phyloP scores from a whole-genome alignment of 2,329 filamentous ascomycete species.

The Coniochaeta prunicola region DNA sequence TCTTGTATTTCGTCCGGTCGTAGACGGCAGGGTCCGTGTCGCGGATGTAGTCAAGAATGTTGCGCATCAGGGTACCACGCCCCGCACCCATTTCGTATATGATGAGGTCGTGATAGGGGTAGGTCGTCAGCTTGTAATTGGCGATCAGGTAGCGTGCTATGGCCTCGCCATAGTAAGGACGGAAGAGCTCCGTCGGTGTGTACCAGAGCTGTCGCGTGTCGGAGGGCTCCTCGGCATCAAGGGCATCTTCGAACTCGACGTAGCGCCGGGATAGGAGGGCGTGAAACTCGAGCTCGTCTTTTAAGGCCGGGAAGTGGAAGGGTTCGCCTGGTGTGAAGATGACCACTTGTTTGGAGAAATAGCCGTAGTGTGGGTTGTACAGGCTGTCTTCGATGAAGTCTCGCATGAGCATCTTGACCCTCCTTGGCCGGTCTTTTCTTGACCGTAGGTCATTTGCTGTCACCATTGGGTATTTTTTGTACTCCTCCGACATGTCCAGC shows the following conservation, averaged over 20 bases:
- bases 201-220: constrained; percentile 91
- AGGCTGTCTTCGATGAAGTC: constrained; percentile 99
- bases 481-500: constrained; percentile 72
- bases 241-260: constrained; percentile 78
- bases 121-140: constrained; percentile 91
- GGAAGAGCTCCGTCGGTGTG: constrained; percentile 94
- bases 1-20: constrained; percentile 83
- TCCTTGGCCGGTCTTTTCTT: constrained; percentile 67
- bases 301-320: constrained; percentile 76
- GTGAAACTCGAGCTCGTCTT: constrained; percentile 83
- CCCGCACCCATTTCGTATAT: constrained; percentile 99
- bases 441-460: constrained; percentile 71
- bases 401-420: constrained; percentile 93
- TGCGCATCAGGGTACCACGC: constrained; percentile 95
- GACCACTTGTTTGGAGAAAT: constrained; percentile 92
- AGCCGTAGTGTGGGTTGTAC: constrained; percentile 91
- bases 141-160: constrained; percentile 93
- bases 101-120: constrained; percentile 92
- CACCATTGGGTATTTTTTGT: constrained; percentile 73
- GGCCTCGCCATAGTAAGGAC: constrained; percentile 93
- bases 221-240: constrained; percentile 67
- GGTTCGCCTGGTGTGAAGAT: constrained; percentile 91
- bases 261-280: constrained; percentile 70
- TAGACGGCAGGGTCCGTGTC: constrained; percentile 87
- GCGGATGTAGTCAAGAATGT: constrained; percentile 94